Evolutionary conservation across 139 green algal species (phyloP).

Genomic region (Chlorella sorokiniana): DNA sequence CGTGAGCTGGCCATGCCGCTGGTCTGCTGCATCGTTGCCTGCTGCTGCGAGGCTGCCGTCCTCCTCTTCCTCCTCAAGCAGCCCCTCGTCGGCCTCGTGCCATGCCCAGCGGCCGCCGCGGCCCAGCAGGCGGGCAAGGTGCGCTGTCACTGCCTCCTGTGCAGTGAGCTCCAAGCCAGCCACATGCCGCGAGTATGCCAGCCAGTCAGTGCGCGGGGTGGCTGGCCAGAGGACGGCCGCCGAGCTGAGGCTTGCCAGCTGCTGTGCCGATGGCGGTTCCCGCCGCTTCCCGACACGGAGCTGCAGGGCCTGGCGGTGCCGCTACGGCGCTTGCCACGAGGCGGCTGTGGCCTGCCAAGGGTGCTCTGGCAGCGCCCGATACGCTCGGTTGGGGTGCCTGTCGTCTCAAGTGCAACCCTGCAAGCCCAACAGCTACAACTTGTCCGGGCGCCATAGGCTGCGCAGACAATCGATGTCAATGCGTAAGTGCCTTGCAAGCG

Average conservation of each 20-base stretch:
- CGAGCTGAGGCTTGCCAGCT: neutral
- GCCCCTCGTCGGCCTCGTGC: neutral
- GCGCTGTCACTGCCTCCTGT: neutral
- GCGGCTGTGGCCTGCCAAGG: neutral
- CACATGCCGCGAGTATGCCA: neutral
- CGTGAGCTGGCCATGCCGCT: neutral
- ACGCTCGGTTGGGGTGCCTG: too few relatives aligned
- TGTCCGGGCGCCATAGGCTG: too few relatives aligned
- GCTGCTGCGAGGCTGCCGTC: neutral
- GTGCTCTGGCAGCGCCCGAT: too few relatives aligned
- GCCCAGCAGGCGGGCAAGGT: neutral
- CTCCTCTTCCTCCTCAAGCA: neutral
- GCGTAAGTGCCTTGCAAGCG: too few relatives aligned
- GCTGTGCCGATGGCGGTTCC: too few relatives aligned
- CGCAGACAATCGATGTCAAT: too few relatives aligned
- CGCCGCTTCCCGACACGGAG: neutral
- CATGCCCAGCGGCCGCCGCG: constrained; percentile 10
- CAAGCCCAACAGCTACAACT: too few relatives aligned
- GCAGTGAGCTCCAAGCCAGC: neutral
- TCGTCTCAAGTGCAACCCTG: too few relatives aligned
- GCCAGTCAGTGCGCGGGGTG: neutral
- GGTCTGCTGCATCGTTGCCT: neutral
- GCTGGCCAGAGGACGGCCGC: neutral
- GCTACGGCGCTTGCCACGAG: neutral
- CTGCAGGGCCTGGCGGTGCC: neutral